Percentiles rank a stretch among this genome's conserved stretches.
Conservation (phyloP, 306 rosid genomes). For the Notholithocarpus densiflorus region DNA sequence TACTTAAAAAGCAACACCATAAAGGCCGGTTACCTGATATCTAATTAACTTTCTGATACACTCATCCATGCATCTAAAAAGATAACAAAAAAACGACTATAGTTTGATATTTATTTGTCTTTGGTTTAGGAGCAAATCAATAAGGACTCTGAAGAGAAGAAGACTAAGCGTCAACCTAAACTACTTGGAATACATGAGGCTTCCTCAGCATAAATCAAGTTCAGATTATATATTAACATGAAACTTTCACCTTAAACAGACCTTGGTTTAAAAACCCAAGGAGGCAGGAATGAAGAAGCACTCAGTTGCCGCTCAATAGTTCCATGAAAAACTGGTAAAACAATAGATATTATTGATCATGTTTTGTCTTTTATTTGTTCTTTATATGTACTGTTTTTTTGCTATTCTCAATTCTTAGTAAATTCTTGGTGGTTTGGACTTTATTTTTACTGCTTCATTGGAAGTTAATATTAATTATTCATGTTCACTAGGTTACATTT, state of each 20-base stretch:
- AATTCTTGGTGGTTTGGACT: no score
- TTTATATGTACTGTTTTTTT: no score
- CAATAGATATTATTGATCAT: constrained; percentile 34
- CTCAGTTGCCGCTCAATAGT: constrained; percentile 50
- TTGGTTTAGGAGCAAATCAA: constrained; percentile 47
- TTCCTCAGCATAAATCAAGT: constrained; percentile 63
- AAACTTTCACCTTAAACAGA: constrained; percentile 21
- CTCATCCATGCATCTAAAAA: neutral
- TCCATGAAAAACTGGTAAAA: constrained; percentile 58
- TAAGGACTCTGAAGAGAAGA: constrained; percentile 61
- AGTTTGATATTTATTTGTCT: neutral
- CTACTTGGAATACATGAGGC: constrained; percentile 55
- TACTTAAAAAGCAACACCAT: no score
- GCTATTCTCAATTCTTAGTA: no score
- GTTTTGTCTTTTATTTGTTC: neutral
- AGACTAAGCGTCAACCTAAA: constrained; percentile 52
- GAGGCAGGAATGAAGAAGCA: constrained; percentile 61
- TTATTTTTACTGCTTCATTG: no score
- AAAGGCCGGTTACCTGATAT: constrained; percentile 29
- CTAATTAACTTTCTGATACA: neutral
- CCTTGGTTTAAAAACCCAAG: constrained; percentile 47
- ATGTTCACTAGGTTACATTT: neutral
- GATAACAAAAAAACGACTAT: neutral
- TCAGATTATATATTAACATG: constrained; percentile 2
- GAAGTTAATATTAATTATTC: neutral